Evolutionary conservation across 2,329 filamentous ascomycete species (phyloP).

Genomic region (Xylariales sp.): DNA sequence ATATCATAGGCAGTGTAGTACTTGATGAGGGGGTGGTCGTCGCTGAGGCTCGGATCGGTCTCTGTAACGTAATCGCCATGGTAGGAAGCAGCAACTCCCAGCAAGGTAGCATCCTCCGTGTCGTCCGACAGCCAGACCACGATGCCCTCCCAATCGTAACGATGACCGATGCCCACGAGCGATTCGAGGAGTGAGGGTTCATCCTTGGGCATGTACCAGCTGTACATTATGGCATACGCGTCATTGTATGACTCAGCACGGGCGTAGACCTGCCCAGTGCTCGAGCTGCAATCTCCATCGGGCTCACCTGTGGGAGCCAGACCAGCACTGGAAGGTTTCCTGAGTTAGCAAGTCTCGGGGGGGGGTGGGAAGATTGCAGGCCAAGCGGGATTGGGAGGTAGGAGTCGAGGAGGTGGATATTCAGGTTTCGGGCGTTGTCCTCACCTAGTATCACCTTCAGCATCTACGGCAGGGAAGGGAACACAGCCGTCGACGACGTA

Average conservation of each 20-base stretch:
- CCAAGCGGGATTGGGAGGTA: no score
- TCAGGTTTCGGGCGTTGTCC: no score
- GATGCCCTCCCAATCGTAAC: conserved; percentile 31
- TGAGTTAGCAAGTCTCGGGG: no score
- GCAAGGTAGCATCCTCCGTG: conserved; percentile 17
- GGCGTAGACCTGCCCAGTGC: conserved; percentile 29
- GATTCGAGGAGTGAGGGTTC: conserved; percentile 25
- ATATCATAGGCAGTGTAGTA: conserved; percentile 25
- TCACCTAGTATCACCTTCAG: conserved; percentile 32
- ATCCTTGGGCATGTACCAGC: conserved; percentile 36
- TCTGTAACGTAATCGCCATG: conserved; percentile 26
- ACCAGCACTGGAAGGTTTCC: conserved; percentile 22
- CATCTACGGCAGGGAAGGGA: conserved; percentile 53
- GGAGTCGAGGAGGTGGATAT: no score
- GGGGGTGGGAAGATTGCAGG: no score
- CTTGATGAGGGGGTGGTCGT: conserved; percentile 22
- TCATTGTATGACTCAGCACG: conserved; percentile 20
- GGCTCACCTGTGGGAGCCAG: conserved; percentile 19
- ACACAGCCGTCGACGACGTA: conserved; percentile 52
- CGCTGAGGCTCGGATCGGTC: conserved; percentile 16
- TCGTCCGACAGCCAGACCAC: conserved; percentile 27
- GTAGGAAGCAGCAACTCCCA: conserved; percentile 24
- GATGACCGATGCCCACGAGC: conserved; percentile 30
- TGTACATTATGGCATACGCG: conserved; percentile 27
- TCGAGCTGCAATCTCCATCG: conserved; percentile 20